A percentile compares a stretch with the other conserved stretches of the same genome.
Evolutionary conservation across 495 filamentous ascomycete genomes (phyloP).

Genomic region (Aspergillus homomorphus): DNA sequence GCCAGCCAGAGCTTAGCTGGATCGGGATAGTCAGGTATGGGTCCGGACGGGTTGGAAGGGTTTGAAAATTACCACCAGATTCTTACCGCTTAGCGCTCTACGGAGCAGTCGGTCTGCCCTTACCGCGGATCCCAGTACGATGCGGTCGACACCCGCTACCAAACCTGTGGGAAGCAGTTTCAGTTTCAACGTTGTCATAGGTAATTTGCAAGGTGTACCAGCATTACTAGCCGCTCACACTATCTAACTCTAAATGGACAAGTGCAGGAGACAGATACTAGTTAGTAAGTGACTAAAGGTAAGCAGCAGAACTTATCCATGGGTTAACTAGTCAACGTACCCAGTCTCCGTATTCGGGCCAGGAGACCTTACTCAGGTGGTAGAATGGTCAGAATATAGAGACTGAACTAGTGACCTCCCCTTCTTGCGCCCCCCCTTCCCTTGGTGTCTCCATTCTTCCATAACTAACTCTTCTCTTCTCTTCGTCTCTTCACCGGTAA

Average conservation of each 20-base stretch:
- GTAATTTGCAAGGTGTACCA: constrained; percentile 1
- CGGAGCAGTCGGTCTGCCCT: too few species aligned
- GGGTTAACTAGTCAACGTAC: neutral
- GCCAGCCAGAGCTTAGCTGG: neutral
- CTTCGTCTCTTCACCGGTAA: neutral
- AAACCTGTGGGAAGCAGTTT: neutral
- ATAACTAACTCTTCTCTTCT: too few species aligned
- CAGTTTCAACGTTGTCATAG: neutral
- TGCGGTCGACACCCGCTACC: neutral
- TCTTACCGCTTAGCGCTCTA: too few species aligned
- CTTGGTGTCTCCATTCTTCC: neutral
- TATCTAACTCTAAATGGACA: constrained; percentile 6
- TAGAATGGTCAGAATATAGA: neutral
- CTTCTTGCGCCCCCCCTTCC: neutral
- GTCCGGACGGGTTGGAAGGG: neutral
- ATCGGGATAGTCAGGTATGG: constrained; percentile 7
- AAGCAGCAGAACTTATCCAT: neutral
- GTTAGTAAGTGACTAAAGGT: too few species aligned
- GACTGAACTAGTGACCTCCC: neutral
- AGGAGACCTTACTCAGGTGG: neutral
- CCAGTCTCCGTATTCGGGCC: neutral
- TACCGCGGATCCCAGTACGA: constrained; percentile 2
- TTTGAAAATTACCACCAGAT: constrained; percentile 16
- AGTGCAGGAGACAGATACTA: constrained; percentile 5
- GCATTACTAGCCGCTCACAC: constrained; percentile 3